These are phyloP conservation scores for Cutaneotrichosporon sp. DNA, from an alignment of 1,284 basidiomycete genomes.

Conservation along the genomic window DNA sequence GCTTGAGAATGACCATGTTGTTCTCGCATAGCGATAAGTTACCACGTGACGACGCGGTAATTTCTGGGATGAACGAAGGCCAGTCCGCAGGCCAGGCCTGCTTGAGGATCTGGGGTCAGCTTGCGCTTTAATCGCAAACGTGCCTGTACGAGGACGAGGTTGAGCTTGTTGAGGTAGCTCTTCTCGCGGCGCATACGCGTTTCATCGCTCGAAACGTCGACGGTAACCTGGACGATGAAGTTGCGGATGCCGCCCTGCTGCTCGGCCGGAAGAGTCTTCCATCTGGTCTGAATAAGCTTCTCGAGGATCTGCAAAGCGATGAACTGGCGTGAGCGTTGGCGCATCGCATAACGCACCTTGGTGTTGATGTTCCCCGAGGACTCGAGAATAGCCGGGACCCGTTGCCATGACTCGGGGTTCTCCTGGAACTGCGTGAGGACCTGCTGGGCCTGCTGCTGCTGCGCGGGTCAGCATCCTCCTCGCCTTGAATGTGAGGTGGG, in stretches of 20 bases:
- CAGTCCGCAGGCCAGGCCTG: constrained; percentile 99
- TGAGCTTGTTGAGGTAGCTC: constrained; percentile 95
- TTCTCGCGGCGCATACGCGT: constrained; percentile 83
- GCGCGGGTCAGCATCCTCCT: constrained; percentile 19
- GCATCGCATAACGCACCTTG: constrained; percentile 62
- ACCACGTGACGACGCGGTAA: constrained; percentile 94
- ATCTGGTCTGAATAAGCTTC: constrained; percentile 88
- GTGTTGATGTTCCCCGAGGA: constrained; percentile 80
- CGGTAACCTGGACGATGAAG: constrained; percentile 91
- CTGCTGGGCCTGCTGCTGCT: constrained; percentile 91
- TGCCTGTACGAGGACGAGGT: constrained; percentile 91
- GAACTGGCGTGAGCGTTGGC: constrained; percentile 60
- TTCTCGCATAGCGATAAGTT: constrained; percentile 98
- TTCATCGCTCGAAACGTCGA: constrained; percentile 90
- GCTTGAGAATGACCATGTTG: constrained; percentile 98
- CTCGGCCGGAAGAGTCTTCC: constrained; percentile 93
- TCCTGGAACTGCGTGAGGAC: constrained; percentile 95
- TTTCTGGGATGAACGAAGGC: constrained; percentile 96
- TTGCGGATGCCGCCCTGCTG: constrained; percentile 95
- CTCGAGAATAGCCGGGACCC: constrained; percentile 92
- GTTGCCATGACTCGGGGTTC: constrained; percentile 95
- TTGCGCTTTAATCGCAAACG: constrained; percentile 30
- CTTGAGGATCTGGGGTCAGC: constrained; percentile 76
- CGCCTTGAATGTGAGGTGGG: not conserved
- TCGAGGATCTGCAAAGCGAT: constrained; percentile 93